phyloP scores from a whole-genome alignment of 164 flowering plant species.

The Dillenia suffruticosa region DNA sequence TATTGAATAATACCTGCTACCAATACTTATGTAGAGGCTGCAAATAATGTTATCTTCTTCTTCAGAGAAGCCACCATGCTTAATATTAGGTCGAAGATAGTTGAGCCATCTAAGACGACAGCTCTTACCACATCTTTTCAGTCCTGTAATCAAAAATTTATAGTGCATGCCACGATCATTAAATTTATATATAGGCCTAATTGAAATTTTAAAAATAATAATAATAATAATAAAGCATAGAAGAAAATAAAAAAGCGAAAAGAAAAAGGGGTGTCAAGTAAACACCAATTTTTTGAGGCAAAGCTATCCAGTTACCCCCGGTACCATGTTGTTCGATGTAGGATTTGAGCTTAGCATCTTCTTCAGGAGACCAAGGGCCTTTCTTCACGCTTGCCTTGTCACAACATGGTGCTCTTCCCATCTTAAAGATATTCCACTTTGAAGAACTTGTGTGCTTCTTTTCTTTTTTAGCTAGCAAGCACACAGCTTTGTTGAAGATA shows the following conservation, averaged over 20 bases:
- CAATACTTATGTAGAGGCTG: constrained; percentile 68
- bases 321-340: constrained; percentile 67
- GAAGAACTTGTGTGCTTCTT: neutral
- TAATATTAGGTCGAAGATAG: constrained; percentile 80
- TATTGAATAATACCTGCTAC: constrained; percentile 58
- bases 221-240: neutral
- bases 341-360: constrained; percentile 73
- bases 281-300: constrained; percentile 79
- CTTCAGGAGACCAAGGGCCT: constrained; percentile 96
- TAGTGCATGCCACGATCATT: neutral
- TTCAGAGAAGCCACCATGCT: constrained; percentile 83
- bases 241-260: neutral
- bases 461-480: neutral
- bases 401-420: constrained; percentile 98
- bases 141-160: constrained; percentile 33
- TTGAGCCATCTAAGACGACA: constrained; percentile 88
- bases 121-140: constrained; percentile 89
- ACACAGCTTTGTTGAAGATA: no score
- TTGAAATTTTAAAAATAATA: neutral
- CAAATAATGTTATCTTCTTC: constrained; percentile 91
- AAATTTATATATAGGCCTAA: neutral
- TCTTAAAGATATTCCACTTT: constrained; percentile 15
- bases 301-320: constrained; percentile 88
- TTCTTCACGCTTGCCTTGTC: constrained; percentile 87
- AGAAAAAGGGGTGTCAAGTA: neutral